Evolutionary conservation across 768 basidiomycete species (phyloP), one percentile per base, ranked within the genome.

Genomic region (Trametes cingulata): DNA sequence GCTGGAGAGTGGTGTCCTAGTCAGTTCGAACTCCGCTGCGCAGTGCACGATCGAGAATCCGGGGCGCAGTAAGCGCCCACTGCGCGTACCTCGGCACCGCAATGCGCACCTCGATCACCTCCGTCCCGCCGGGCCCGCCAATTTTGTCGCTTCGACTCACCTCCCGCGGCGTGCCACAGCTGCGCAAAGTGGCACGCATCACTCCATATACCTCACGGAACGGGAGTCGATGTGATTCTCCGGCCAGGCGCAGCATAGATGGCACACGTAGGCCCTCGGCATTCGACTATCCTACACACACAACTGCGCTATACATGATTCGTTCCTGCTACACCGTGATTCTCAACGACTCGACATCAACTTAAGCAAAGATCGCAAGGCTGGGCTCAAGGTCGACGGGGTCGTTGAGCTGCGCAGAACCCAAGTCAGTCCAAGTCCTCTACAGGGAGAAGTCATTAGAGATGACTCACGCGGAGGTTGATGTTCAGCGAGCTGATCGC

Each of bases 361-460:
- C 24, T 48, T 74, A 91, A 27, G 87, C 89, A 70, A 90, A 92
- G 65, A 92, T 89, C 7, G 75, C 82, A 58, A 91, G 68, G 36
- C 84, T 80, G 54, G 82, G 75, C 64, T 91, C 86, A 40, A 90
- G 86, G 20, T 82, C 83, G 37, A 72, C 80, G 8, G 90, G 90
- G 72, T 92, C 76, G 73, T 91, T 91, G 69, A 90, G 67, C 88
- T 90, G 61, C 27, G 36, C 56, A 33, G 45, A 24, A 4, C 4
- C 10, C 2, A 14, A 35, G 24, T 25, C 6, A 29, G 55, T 46
- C 29, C 8, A 58, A 20, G 14, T 14, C 3, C n/a, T 37, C 20
- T 13, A 20, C 13, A 33, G 2, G 6, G 9, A 1, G 19, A 19
- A 19, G 9, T 20, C 33, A 10, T 14, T 8, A 25, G 56, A 27